A percentile compares a stretch with the other conserved stretches of the same genome.
Conservation (phyloP, 805 yeast genomes). For the Saccharomycopsis lassenensis region DNA sequence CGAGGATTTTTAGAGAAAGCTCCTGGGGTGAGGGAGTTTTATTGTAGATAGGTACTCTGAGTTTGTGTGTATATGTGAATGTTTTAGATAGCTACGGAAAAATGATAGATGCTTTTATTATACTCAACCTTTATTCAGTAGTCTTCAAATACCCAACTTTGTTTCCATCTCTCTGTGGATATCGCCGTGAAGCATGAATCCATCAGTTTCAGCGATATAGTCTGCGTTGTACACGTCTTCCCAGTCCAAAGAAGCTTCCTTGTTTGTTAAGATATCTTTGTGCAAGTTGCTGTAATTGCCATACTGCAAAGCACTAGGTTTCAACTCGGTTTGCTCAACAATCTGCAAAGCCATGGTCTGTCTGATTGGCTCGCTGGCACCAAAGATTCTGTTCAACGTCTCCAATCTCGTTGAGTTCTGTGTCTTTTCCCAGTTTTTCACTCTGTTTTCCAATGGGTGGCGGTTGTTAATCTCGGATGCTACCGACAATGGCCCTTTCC, state of each 20-base stretch:
- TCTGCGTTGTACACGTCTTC: conserved; percentile 90
- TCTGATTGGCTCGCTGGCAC: conserved; percentile 88
- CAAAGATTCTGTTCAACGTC: conserved; percentile 71
- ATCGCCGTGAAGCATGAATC: conserved; percentile 29
- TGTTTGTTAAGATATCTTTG: conserved; percentile 67
- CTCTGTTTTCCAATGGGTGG: conserved; percentile 78
- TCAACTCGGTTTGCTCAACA: conserved; percentile 57
- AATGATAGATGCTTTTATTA: no score
- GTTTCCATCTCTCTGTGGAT: conserved; percentile 70
- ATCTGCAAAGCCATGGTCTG: conserved; percentile 81
- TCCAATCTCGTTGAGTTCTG: conserved; percentile 64
- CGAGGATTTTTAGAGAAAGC: conserved; percentile 11
- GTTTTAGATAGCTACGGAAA: no score
- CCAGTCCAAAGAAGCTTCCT: conserved; percentile 78
- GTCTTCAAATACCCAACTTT: conserved; percentile 39
- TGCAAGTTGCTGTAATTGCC: conserved; percentile 56
- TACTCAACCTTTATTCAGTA: no score
- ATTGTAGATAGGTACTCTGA: neutral
- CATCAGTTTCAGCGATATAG: conserved; percentile 35
- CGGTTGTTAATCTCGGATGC: conserved; percentile 56
- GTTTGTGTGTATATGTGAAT: neutral
- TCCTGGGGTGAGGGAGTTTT: no score
- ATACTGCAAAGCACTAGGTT: conserved; percentile 54
- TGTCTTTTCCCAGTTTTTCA: conserved; percentile 70
- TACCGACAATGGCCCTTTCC: conserved; percentile 45